phyloP scores from a whole-genome alignment of 495 filamentous ascomycete species.

The Aspergillus campestris region DNA sequence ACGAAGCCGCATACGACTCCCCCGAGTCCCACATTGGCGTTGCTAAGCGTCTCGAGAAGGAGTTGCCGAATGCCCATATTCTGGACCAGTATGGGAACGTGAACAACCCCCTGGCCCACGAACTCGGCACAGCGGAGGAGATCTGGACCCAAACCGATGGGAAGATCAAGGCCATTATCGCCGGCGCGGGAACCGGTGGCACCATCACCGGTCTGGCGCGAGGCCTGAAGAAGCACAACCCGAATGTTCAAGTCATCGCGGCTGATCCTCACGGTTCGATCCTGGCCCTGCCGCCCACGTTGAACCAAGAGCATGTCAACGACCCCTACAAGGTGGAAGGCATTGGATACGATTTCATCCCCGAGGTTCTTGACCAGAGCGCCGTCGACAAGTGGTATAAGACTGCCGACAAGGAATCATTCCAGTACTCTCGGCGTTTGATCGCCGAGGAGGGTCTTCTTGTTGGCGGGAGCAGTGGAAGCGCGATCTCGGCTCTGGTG shows the following conservation, averaged over 20 bases:
- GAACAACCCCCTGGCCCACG: constrained; percentile 90
- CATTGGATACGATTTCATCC: constrained; percentile 97
- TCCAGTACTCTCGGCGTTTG: constrained; percentile 76
- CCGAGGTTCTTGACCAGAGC: constrained; percentile 77
- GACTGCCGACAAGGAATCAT: constrained; percentile 87
- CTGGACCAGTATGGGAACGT: constrained; percentile 91
- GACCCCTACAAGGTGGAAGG: constrained; percentile 95
- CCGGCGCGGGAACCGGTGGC: constrained; percentile 90
- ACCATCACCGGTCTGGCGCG: constrained; percentile 87
- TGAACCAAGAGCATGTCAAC: constrained; percentile 74
- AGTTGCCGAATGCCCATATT: constrained; percentile 94
- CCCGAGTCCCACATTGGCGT: constrained; percentile 98
- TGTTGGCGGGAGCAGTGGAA: constrained; percentile 90
- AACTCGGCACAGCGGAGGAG: constrained; percentile 91
- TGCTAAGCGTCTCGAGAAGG: constrained; percentile 79
- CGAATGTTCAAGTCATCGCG: constrained; percentile 73
- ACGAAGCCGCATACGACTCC: constrained; percentile 86
- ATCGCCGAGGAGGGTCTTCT: constrained; percentile 93
- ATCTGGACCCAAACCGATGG: constrained; percentile 88
- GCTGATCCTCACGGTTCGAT: constrained; percentile 89
- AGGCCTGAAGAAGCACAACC: constrained; percentile 80
- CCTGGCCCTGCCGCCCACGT: constrained; percentile 63
- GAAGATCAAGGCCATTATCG: constrained; percentile 78
- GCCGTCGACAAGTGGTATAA: constrained; percentile 96
- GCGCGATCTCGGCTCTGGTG: constrained; percentile 79